Evolutionary conservation across 2,329 filamentous ascomycete genomes (phyloP), one percentile per base, ranked within the genome.

Genomic region (Juglanconis oblonga): DNA sequence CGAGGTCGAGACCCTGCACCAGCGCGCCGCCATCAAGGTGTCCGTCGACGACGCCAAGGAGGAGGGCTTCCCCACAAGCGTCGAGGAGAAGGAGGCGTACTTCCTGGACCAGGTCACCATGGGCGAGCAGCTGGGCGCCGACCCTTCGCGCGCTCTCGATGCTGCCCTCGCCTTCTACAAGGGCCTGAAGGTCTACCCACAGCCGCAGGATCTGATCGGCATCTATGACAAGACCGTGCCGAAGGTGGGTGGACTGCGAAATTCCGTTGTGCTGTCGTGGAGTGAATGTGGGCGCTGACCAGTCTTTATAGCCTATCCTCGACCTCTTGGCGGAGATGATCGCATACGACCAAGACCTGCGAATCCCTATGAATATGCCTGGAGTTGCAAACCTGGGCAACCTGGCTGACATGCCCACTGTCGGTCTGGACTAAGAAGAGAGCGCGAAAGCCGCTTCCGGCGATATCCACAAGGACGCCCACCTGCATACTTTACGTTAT

Each of bases 151-250:
- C 71, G 80, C 83, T 45, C 76, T 97, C 61, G 93, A 97, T 66
- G 91, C 95, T 55, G 94, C 95, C 52, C 81, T 98, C 63, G 92
- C 91, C 76, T 99, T 99, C 80, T 99, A 98, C 86, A 96, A 93
- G 83, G 95, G 93, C 49, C 85, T 99, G 67, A 99, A 99, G 85
- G 95, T 98, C 68, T 99, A 99, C 79, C 95, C 95, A 55, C 90
- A 91, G 70, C 95, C 94, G 11, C 85, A 88, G 69, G 95, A 98
- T 72, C 82, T 99, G 69, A 97, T 99, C 74, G 86, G 85, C 70
- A 97, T 99, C 76, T 99, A 99, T 78, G 95, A 99, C 77, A 97
- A 96, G 86, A 98, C 95, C 36, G 93, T 98, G 50, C 89, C 94
- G 69, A 97, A 97, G 90, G 93, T 92, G 38, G 57, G 40, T 47